Percentiles rank a stretch among this genome's conserved stretches.
Evolutionary conservation across 306 rosid genomes (phyloP).

Genomic region (Medicago ruthenica): DNA sequence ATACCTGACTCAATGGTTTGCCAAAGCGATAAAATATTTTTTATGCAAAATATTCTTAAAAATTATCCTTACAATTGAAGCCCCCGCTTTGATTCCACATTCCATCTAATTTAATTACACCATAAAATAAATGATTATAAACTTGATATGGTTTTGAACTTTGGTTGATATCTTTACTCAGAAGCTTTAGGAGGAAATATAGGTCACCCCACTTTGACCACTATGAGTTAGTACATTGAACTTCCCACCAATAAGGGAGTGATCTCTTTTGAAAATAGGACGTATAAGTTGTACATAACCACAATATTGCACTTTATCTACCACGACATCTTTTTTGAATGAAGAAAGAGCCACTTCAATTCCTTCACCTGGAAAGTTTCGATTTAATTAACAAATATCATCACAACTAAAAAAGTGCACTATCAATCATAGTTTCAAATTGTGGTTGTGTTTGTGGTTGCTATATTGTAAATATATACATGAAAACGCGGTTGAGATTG

Average conservation of each 20-base stretch:
- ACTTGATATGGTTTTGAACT: neutral
- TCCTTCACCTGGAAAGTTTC: slow-evolving; percentile 70
- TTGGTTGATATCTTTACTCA: slow-evolving; percentile 18
- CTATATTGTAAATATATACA: too few species aligned
- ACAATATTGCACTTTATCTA: slow-evolving; percentile 65
- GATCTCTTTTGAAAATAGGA: slow-evolving; percentile 51
- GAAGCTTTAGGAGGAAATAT: slow-evolving; percentile 4
- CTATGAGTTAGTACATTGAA: slow-evolving; percentile 51
- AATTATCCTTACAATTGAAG: too few species aligned
- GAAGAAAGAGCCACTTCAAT: slow-evolving; percentile 62
- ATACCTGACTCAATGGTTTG: too few species aligned
- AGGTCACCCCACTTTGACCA: slow-evolving; percentile 55
- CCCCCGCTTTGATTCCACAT: too few species aligned
- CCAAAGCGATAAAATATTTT: too few species aligned
- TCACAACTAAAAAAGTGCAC: neutral
- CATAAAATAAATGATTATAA: too few species aligned
- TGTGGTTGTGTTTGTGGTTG: neutral
- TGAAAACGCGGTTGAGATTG: too few species aligned
- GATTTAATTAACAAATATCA: neutral
- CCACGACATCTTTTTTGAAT: slow-evolving; percentile 50
- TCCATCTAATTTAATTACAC: too few species aligned
- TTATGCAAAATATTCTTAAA: too few species aligned
- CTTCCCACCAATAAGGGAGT: slow-evolving; percentile 52
- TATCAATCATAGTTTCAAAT: neutral
- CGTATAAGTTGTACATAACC: slow-evolving; percentile 69